Evolutionary conservation across 306 rosid genomes (phyloP), one percentile per base, ranked within the genome.

Genomic region (Arachis hypogaea): DNA sequence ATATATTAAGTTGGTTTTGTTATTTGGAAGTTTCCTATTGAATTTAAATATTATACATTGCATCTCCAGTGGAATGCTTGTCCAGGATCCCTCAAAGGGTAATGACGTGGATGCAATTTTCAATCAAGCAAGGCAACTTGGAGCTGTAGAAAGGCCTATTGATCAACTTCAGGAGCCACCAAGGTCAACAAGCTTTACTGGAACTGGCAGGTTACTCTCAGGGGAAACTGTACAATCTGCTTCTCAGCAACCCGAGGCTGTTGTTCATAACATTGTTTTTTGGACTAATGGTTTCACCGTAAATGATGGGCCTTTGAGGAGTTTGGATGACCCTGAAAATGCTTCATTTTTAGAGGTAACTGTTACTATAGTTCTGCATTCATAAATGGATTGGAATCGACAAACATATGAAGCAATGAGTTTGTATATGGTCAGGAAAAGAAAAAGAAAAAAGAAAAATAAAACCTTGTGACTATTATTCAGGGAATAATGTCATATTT

Each of bases 251-350:
- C 92, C 97, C 4, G 89, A 85, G 81, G 72, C 74, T 28, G 66
- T 80, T 64, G 71, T 87, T 62, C 94, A 91, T 83, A 87, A 85
- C 85, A 91, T 91, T 67, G 82, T 83, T 49, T 91, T 91, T 75
- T 91, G 94, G 97, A 67, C 80, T 55, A 85, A 91, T 60, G 97
- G 97, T 33, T 91, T 91, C 83, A 86, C 94, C 6, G 86, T 91
- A 45, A 79, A 88, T 64, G 92, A 88, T 69, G 94, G 97, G 5
- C 94, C 90, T 66, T 75, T 91, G 84, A 85, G 97, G 86, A 87
- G 83, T 30, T 68, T 91, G 86, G 97, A 91, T 7, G 94, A 91
- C 82, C 97, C 97, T 58, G 90, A 86, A 80, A 91, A 91, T 68
- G 89, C 97, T 11, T 22, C 90, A n/a, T 88, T 88, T 81, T 75